Evolutionary conservation across 257 asterid genomes (phyloP).

Genomic region (Solanum medicagineum): DNA sequence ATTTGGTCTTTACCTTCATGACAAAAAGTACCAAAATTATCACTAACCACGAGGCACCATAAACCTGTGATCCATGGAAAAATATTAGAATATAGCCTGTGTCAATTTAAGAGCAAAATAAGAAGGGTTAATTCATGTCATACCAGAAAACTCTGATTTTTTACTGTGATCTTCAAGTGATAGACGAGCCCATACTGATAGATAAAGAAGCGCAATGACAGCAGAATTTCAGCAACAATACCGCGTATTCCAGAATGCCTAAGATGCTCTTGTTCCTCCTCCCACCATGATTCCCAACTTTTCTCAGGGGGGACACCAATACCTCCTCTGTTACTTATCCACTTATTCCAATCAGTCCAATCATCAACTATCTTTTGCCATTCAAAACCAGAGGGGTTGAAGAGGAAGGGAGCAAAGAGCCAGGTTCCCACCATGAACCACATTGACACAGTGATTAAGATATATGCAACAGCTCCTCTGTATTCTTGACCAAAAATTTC

Average conservation of each 20-base stretch:
- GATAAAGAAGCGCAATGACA: slow-evolving; percentile 74
- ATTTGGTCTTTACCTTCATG: slow-evolving; percentile 62
- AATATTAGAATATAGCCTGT: slow-evolving; percentile 1
- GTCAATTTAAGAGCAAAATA: not conserved
- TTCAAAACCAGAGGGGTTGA: slow-evolving; percentile 98
- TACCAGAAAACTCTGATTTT: slow-evolving; percentile 60
- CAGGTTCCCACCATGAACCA: slow-evolving; percentile 99
- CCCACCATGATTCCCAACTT: slow-evolving; percentile 99
- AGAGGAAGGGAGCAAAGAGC: slow-evolving; percentile 97
- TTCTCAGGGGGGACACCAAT: slow-evolving; percentile 94
- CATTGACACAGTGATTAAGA: slow-evolving; percentile 77
- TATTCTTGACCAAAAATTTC: slow-evolving; percentile 66
- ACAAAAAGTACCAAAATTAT: slow-evolving; percentile 72
- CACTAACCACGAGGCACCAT: slow-evolving; percentile 93
- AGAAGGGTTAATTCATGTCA: slow-evolving; percentile 7
- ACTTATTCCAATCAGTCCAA: slow-evolving; percentile 98
- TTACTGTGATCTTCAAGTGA: slow-evolving; percentile 63
- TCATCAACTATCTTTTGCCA: slow-evolving; percentile 99
- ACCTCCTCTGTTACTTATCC: slow-evolving; percentile 96
- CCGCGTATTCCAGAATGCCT: slow-evolving; percentile 90
- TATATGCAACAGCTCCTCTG: slow-evolving; percentile 65
- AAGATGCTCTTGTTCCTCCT: slow-evolving; percentile 97
- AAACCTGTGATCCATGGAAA: slow-evolving; percentile 41
- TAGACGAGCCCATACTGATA: slow-evolving; percentile 94
- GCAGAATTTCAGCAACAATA: slow-evolving; percentile 55